Evolutionary conservation across 1,284 basidiomycete genomes (phyloP).

Genomic region (Papiliotrema flavescens): DNA sequence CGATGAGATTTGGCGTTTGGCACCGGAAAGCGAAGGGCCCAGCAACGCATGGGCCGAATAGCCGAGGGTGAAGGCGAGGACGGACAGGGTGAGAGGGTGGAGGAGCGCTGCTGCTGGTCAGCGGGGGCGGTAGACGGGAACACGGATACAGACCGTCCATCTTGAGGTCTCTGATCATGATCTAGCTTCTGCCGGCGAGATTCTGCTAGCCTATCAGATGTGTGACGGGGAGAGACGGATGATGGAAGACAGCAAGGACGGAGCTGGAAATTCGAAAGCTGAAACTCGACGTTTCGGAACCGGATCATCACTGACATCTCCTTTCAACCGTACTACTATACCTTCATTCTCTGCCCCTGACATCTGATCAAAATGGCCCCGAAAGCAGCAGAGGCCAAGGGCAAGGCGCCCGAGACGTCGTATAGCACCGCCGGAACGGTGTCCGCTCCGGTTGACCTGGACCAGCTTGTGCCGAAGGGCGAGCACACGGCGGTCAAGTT

Average conservation of each 20-base stretch:
- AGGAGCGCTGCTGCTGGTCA: neutral
- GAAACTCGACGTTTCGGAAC: neutral
- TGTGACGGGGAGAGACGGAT: neutral
- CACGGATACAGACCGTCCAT: constrained; percentile 21
- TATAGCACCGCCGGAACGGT: constrained; percentile 44
- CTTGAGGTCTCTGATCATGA: constrained; percentile 12
- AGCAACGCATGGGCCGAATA: constrained; percentile 16
- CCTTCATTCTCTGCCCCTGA: neutral
- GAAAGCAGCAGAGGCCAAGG: constrained; percentile 5
- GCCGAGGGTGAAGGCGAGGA: constrained; percentile 30
- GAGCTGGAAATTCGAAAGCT: neutral
- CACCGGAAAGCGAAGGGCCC: neutral
- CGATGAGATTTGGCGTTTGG: neutral
- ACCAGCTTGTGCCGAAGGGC: constrained; percentile 25
- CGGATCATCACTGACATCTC: neutral
- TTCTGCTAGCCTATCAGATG: no score
- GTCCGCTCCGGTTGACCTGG: constrained; percentile 39
- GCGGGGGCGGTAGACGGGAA: no score
- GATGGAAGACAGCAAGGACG: neutral
- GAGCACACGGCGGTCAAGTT: constrained; percentile 34
- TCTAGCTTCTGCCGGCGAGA: constrained; percentile 5
- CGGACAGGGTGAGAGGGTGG: constrained; percentile 25
- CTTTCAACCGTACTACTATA: neutral
- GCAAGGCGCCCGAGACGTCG: neutral
- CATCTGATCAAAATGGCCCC: neutral